These are phyloP conservation scores for Pseudodiploospora longispora DNA, from an alignment of 2,329 filamentous ascomycete genomes.

Conservation along the genomic window DNA sequence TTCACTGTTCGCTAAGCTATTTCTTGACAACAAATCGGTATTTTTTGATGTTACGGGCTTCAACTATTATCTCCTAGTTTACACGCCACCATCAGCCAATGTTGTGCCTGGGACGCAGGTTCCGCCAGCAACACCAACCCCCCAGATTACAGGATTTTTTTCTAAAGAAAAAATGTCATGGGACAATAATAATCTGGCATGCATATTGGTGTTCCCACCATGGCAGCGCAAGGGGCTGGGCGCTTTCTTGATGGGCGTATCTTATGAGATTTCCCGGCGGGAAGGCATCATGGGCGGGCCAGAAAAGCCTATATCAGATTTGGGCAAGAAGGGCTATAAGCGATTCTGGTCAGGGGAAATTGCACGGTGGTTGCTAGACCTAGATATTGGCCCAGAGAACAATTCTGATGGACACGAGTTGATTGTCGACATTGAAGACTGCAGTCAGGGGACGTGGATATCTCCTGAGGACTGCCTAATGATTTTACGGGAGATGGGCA, in stretches of 20 bases:
- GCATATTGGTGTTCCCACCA: constrained; percentile 90
- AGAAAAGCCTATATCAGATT: constrained; percentile 84
- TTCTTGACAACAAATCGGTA: constrained; percentile 95
- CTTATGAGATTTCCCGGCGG: constrained; percentile 80
- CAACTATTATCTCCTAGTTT: constrained; percentile 86
- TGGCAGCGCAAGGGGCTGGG: constrained; percentile 90
- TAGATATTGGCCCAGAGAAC: constrained; percentile 27
- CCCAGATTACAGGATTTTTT: constrained; percentile 81
- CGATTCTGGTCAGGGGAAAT: constrained; percentile 84
- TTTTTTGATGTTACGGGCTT: constrained; percentile 96
- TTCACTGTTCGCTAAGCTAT: constrained; percentile 92
- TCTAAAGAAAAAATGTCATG: constrained; percentile 98
- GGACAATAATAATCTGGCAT: constrained; percentile 97
- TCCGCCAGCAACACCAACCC: constrained; percentile 10
- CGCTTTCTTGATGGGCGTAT: constrained; percentile 81
- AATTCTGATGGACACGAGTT: constrained; percentile 26
- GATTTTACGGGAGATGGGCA: constrained; percentile 71
- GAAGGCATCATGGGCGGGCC: constrained; percentile 83
- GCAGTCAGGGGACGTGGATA: constrained; percentile 76
- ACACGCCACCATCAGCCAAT: constrained; percentile 42
- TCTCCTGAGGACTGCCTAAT: constrained; percentile 72
- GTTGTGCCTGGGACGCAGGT: constrained; percentile 7
- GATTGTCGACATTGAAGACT: constrained; percentile 59
- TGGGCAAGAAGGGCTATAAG: constrained; percentile 74
- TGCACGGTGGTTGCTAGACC: constrained; percentile 54